Evolutionary conservation across 2,329 filamentous ascomycete genomes (phyloP).

Genomic region (Elsinoe fawcettii): DNA sequence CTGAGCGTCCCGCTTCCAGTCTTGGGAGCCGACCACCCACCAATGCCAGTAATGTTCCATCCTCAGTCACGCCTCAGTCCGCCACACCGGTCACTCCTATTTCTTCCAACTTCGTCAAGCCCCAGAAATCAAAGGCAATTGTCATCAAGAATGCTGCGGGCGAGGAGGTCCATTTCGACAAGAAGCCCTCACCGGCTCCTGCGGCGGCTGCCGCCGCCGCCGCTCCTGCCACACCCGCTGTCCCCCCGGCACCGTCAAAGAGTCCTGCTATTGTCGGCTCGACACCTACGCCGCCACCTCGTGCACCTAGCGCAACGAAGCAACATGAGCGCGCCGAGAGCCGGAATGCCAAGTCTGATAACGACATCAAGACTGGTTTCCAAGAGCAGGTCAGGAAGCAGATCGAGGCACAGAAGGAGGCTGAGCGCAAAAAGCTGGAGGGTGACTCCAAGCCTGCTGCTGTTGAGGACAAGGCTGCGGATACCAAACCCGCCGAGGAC

Average conservation of each 20-base stretch:
- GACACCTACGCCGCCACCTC: slow-evolving; percentile 66
- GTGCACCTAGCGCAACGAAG: slow-evolving; percentile 55
- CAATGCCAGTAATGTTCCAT: slow-evolving; percentile 16
- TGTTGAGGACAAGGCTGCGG: slow-evolving; percentile 38
- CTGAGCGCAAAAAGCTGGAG: slow-evolving; percentile 27
- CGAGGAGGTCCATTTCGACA: slow-evolving; percentile 61
- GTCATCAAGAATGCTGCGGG: slow-evolving; percentile 78
- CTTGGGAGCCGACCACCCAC: slow-evolving; percentile 47
- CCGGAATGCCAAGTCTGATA: slow-evolving; percentile 61
- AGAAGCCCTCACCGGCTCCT: slow-evolving; percentile 33
- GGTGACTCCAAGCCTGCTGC: slow-evolving; percentile 20
- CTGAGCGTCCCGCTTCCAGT: slow-evolving; percentile 54
- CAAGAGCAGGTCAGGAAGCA: slow-evolving; percentile 62
- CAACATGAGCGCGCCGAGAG: slow-evolving; percentile 67
- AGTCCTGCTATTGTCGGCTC: slow-evolving; percentile 63
- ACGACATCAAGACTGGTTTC: slow-evolving; percentile 51
- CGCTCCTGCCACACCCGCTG: slow-evolving; percentile 32
- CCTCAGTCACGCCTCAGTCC: slow-evolving; percentile 23
- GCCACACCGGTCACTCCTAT: slow-evolving; percentile 43
- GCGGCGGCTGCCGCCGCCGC: slow-evolving; percentile 49
- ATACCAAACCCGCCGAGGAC: slow-evolving; percentile 39
- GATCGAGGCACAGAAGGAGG: slow-evolving; percentile 28
- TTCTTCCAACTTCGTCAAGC: slow-evolving; percentile 55
- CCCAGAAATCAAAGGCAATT: slow-evolving; percentile 60
- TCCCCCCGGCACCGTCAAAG: slow-evolving; percentile 43